Base-by-base conservation (phyloP, 2,329 filamentous ascomycete species). In the Ophiostoma sp. region DNA sequence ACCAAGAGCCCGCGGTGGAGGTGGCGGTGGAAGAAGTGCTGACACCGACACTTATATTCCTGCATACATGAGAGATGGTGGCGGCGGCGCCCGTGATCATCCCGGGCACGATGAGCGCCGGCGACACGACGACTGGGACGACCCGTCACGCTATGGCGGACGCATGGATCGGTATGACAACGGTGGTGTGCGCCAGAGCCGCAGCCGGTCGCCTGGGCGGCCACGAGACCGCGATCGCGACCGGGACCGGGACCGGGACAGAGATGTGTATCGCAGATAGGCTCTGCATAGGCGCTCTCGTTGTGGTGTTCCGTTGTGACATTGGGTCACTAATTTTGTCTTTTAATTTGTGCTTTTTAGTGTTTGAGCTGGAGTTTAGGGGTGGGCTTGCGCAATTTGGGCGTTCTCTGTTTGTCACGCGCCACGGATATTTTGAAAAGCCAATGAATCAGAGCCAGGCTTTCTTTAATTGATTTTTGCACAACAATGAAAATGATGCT, bases 241-340 rank as follows among this genome's bases (percentile, higher is more conserved):
- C 60, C 79, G 82, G 68, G 83, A 65, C 33, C 77, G 80, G 1
- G 77, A 79, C 33, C 76, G 81, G 52, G 84, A 86, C 62, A 79
- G 82, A 68, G 83, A 85, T 68, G 74, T 79, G 64, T 85, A 86
- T 76, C 82, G 83, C 71, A 81, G 84, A 79, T 85, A 83, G 72
- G 3, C 13, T 62, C 27, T 33, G 10, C 4, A 10, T 13, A 31
- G 6, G 11, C 27, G 13, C 15, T 62, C 3, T 13, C 10, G 27
- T 17, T 6, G 11, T 13, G 27, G n/a, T 48, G 20, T 20, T 48
- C 44, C 20, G 44, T n/a, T 6, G 20, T 48, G 44, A 48, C 17
- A 6, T 57, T 20, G 44, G 44, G 7, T 20, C 41, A 6, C 44
- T 20, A n/a, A 11, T 27, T 57, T 15, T 33, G 2, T 60, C 13